Conservation (phyloP, 306 rosid species). For the Styphnolobium japonicum region DNA sequence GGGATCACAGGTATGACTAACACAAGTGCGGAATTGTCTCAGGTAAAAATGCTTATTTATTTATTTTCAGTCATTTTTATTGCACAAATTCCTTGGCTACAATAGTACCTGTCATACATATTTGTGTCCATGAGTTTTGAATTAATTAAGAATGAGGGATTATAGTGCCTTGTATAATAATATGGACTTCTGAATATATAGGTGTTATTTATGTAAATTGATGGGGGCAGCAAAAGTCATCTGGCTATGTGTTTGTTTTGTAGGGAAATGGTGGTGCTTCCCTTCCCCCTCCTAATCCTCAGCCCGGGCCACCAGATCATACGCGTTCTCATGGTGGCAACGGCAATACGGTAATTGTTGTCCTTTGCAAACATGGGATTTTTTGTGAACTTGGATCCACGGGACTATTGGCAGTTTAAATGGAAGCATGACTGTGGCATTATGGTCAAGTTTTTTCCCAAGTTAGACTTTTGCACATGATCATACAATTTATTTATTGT, state of each 20-base stretch:
- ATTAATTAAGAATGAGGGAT: slow-evolving; percentile 10
- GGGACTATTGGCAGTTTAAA: not conserved
- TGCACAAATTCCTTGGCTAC: not conserved
- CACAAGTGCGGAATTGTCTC: slow-evolving; percentile 56
- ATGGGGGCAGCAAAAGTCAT: not conserved
- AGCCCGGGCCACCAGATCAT: slow-evolving; percentile 43
- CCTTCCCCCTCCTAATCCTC: slow-evolving; percentile 43
- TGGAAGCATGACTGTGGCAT: slow-evolving; percentile 7
- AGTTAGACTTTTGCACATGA: not conserved
- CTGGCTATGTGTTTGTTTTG: slow-evolving; percentile 25
- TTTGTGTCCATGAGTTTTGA: not conserved
- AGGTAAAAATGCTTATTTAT: slow-evolving; percentile 38
- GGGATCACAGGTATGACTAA: slow-evolving; percentile 69
- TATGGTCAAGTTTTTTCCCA: not conserved
- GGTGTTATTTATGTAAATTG: not conserved
- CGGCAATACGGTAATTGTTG: slow-evolving; percentile 60
- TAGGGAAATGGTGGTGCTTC: slow-evolving; percentile 59
- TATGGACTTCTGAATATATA: not conserved
- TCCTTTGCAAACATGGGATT: slow-evolving; percentile 9
- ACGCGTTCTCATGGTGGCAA: slow-evolving; percentile 37
- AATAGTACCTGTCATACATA: not conserved
- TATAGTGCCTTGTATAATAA: not conserved
- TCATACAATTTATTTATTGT: not conserved
- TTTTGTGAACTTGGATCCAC: slow-evolving; percentile 16
- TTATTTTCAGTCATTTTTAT: not conserved